Conservation (phyloP, 2,329 filamentous ascomycete species). For the Graphilbum ipis-grandicollis region DNA sequence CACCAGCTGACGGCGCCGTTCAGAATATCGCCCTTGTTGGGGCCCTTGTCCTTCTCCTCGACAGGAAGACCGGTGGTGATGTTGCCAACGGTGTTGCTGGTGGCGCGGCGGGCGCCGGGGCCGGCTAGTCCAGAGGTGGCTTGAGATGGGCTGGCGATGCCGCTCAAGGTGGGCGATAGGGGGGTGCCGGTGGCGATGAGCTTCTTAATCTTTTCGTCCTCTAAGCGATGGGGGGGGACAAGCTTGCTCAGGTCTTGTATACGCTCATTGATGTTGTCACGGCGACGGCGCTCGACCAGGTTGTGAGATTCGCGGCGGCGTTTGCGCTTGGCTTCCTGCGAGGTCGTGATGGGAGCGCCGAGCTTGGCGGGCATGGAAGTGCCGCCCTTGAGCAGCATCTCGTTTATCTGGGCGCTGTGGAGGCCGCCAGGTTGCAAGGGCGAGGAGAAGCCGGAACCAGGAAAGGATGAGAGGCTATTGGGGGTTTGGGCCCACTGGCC, state of each 20-base stretch:
- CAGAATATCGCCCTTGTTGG: constrained; percentile 96
- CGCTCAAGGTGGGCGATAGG: constrained; percentile 64
- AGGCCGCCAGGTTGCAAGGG: constrained; percentile 48
- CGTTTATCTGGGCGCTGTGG: constrained; percentile 63
- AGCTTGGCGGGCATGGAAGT: constrained; percentile 85
- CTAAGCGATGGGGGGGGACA: constrained; percentile 78
- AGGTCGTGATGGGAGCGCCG: constrained; percentile 33
- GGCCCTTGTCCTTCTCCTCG: constrained; percentile 96
- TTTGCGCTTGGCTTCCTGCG: constrained; percentile 86
- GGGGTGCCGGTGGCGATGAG: constrained; percentile 85
- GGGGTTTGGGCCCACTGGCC: constrained; percentile 82
- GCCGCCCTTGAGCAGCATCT: constrained; percentile 75
- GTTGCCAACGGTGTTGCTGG: constrained; percentile 51
- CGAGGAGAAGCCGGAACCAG: constrained; percentile 78
- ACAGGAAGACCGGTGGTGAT: constrained; percentile 86
- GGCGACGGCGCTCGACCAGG: constrained; percentile 78
- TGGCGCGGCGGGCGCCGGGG: constrained; percentile 64
- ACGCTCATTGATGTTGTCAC: constrained; percentile 97
- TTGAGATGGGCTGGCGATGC: constrained; percentile 48
- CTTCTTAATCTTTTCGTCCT: constrained; percentile 94
- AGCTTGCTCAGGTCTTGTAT: constrained; percentile 93
- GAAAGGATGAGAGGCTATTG: constrained; percentile 67
- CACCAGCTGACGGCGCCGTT: constrained; percentile 97
- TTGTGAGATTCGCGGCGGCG: constrained; percentile 90
- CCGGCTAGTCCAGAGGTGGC: constrained; percentile 81